These are phyloP conservation scores for Auriscalpium orientale DNA, from an alignment of 768 basidiomycete genomes.

Conservation along the genomic window DNA sequence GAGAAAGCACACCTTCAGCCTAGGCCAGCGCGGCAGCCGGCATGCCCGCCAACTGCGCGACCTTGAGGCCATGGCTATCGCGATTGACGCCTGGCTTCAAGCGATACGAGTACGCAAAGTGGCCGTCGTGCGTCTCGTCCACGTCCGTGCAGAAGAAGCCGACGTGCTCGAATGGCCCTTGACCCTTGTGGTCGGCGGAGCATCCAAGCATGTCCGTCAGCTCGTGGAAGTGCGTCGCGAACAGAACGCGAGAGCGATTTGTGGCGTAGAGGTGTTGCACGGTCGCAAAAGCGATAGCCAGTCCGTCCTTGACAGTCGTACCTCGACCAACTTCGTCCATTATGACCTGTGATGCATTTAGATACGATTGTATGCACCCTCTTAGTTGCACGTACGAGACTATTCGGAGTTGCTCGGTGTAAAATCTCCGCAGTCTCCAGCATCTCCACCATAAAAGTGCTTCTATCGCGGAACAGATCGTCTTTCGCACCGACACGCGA, in stretches of 20 bases:
- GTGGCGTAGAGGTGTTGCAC: constrained; percentile 70
- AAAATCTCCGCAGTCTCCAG: constrained; percentile 90
- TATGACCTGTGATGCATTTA: constrained; percentile 57
- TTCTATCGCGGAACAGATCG: constrained; percentile 86
- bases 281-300: constrained; percentile 90
- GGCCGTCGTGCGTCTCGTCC: constrained; percentile 68
- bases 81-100: constrained; percentile 79
- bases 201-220: constrained; percentile 80
- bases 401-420: constrained; percentile 69
- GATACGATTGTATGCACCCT: background rate
- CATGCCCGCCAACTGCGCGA: constrained; percentile 82
- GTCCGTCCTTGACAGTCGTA: constrained; percentile 85
- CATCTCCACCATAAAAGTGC: constrained; percentile 99
- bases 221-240: constrained; percentile 99
- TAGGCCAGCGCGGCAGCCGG: constrained; percentile 54
- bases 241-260: constrained; percentile 77
- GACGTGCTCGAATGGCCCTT: constrained; percentile 50
- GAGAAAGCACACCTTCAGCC: constrained; percentile 47
- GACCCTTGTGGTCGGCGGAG: constrained; percentile 32
- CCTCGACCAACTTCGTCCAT: constrained; percentile 99
- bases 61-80: constrained; percentile 86
- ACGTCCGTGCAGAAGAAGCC: constrained; percentile 89
- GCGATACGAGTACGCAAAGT: constrained; percentile 79
- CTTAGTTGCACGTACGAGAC: constrained; percentile 49
- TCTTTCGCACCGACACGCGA: constrained; percentile 95